Base-by-base conservation (phyloP, 1,284 basidiomycete species). In the Marasmius tenuissimus region DNA sequence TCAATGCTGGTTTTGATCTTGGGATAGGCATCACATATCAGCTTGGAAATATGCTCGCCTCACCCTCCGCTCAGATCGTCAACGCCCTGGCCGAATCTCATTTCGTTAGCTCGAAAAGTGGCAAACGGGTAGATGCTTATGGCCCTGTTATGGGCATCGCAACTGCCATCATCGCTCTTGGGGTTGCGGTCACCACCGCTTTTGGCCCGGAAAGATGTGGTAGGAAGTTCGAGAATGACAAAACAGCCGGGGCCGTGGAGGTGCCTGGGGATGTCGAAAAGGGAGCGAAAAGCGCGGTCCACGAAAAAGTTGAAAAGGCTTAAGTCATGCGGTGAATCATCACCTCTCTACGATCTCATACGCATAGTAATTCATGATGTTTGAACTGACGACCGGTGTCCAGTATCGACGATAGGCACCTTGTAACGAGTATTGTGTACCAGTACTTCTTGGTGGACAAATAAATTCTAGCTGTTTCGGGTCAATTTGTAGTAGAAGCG, bases 21-120 rank as follows among this genome's bases (percentile, higher is more conserved):
- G 6, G 12, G 16, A 38, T 20, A 54, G 52, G 52, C 16, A 37
- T 79, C 12, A 74, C 75, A 0, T 81, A 79, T 60, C 78, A 80
- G 59, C 56, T 74, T n/a, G 71, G 72, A 35, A 82, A 81, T 55
- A 63, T 63, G 62, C 61, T 63, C 20, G 61, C 62, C 22, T 61
- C 59, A 3, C 59, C 62, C 16, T 52, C 59, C 7, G 54, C 62
- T 22, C 62, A 63, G 18, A 62, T 58, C 20, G 34, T 62, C 40
- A 53, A 52, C 38, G 57, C 57, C 18, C 52, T 59, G 12, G 39
- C 58, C 33, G 59, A 59, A 14, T n/a, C 35, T 33, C 10, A 9
- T 5, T 50, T 58, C 47, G 37, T 58, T n/a, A 58, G 2, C 11
- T 34, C 22, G 27, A 47, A 47, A 16, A 33, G 18, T 12, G 57